Evolutionary conservation across 441 rosid genomes (phyloP), one percentile per base, ranked within the genome.

Genomic region (Capsella rubella): DNA sequence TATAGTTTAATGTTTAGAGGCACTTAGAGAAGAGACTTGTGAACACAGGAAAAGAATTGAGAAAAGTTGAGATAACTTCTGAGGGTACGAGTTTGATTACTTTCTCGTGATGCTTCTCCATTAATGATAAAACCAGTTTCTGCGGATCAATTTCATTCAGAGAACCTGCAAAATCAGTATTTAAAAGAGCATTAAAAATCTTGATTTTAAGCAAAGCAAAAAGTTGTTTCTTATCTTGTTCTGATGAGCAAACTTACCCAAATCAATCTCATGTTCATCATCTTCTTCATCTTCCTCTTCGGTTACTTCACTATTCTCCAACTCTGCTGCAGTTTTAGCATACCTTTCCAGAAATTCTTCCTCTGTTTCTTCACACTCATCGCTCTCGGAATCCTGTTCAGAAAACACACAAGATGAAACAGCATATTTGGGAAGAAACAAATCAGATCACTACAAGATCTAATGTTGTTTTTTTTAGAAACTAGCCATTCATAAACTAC

Each of bases 311-410:
- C 80, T 74, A 60, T 86, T 74, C 53, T 89, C 92, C 80, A 90
- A 82, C 35, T 81, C 91, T 50, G 76, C 78, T 27, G 98, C 98
- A 45, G 89, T 88, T 83, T 80, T 78, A 51, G 97, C 98, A 87
- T 93, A 88, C 77, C 98, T 89, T 78, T 90, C 91, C 40, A 93
- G 80, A 78, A 90, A 89, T 75, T 93, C 89, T 82, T 89, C 92
- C 71, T 90, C 89, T 5, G 97, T 93, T 93, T 90, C 98, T 77
- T 89, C 97, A 67, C 61, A 78, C 55, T 87, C 91, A 15, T 87
- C 92, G 42, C 72, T 87, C 83, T 86, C 93, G 1, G 97, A 93
- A 67, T 93, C 97, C 98, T 93, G 77, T 69, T 58, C 34, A 74
- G 32, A 57, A 72, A 42, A 64, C 50, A 76, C 45, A 46, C 35